phyloP scores from a whole-genome alignment of 2,329 filamentous ascomycete genomes.

The Pseudopithomyces chartarum region DNA sequence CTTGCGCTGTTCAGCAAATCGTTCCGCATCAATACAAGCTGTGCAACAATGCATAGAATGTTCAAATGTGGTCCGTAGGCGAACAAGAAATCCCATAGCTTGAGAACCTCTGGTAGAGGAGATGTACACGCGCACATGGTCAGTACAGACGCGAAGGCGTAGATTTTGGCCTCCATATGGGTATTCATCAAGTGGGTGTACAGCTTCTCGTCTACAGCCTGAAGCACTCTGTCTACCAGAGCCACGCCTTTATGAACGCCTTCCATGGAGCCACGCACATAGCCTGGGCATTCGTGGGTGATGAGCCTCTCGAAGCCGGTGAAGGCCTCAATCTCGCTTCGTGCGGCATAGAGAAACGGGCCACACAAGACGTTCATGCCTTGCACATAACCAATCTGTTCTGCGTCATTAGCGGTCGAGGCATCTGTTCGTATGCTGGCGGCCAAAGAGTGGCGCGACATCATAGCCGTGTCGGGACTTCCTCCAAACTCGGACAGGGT shows the following conservation, averaged over 20 bases:
- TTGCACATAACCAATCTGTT: constrained; percentile 89
- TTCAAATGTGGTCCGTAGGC: constrained; percentile 95
- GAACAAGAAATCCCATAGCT: constrained; percentile 96
- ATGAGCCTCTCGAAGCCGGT: constrained; percentile 87
- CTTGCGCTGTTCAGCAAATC: constrained; percentile 82
- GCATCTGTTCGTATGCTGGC: constrained; percentile 36
- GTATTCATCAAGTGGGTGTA: constrained; percentile 83
- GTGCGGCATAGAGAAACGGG: constrained; percentile 91
- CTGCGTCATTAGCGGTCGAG: constrained; percentile 54
- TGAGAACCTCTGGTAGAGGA: constrained; percentile 87
- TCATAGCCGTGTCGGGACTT: constrained; percentile 49
- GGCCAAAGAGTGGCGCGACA: constrained; percentile 40
- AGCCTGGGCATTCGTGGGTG: constrained; percentile 86
- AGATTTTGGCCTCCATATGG: constrained; percentile 89
- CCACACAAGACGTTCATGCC: constrained; percentile 98
- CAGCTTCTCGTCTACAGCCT: constrained; percentile 88
- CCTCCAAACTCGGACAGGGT: constrained; percentile 56
- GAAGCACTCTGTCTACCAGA: constrained; percentile 88
- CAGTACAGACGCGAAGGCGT: constrained; percentile 92
- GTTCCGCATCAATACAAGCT: constrained; percentile 85
- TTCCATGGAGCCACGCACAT: constrained; percentile 95
- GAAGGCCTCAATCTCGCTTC: constrained; percentile 94
- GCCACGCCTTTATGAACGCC: constrained; percentile 91
- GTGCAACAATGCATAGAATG: constrained; percentile 93
- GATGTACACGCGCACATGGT: constrained; percentile 96